Evolutionary conservation across 2,329 filamentous ascomycete genomes (phyloP), one percentile per base, ranked within the genome.

Genomic region (Plectosphaerella sp.): DNA sequence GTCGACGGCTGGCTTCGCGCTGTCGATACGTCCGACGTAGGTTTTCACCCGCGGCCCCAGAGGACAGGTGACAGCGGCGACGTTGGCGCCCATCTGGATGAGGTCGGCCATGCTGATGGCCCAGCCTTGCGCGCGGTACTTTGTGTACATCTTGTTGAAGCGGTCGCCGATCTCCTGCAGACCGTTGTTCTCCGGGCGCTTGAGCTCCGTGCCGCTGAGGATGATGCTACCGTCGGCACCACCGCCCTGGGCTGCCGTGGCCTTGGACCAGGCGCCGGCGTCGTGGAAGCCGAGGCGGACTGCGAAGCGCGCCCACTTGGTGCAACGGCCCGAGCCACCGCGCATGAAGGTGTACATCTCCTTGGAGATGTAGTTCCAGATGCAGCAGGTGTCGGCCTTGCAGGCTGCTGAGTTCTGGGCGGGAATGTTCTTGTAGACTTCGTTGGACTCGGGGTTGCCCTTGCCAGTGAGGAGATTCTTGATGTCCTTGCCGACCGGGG

Each of bases 61-160:
- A 7, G 71, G 70, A 53, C 71, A 74, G 24, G 74, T 70, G 5
- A 78, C 71, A 11, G 77, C 74, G 16, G 76, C 79, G 41, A 79
- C 69, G 52, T 65, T 77, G 65, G 68, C 69, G 2, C 76, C 76
- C 61, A 81, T 75, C 61, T 82, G 78, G 41, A 80, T 72, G 7
- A 83, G 68, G 58, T 83, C 80, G 33, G 78, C 79, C 58, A 76
- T 76, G 7, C 72, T 70, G 16, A 83, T 71, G n/a, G 62, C 54
- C 33, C 59, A 65, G 39, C 55, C 55, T 49, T 50, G 42, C 18
- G 33, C 37, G 37, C 51, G 51, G 57, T 73, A 78, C 57, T 75
- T 72, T 25, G 62, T 49, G 54, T 73, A 72, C 52, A 78, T 67
- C 9, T 56, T 54, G 11, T 66, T 61, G 37, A 76, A 69, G 41